These are phyloP conservation scores for Platanthera zijinensis DNA, from an alignment of 106 monocot species.

Conservation along the genomic window DNA sequence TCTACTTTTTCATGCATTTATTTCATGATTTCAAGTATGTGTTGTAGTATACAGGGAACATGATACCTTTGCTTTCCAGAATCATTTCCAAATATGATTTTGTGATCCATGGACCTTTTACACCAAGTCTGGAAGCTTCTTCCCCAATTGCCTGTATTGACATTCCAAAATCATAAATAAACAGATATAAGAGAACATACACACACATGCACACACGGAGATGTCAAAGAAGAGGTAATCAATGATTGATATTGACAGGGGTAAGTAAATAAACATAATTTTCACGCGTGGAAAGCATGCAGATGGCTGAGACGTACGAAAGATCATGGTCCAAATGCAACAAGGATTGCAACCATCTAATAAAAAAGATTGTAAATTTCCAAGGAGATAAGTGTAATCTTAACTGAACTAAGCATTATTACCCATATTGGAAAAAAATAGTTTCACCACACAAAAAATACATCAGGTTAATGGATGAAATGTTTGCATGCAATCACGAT, in stretches of 20 bases:
- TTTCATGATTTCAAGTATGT: background rate
- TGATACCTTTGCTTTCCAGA: conserved; percentile 80
- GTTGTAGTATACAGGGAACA: background rate
- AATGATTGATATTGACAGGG: background rate
- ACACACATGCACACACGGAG: background rate
- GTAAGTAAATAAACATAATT: background rate
- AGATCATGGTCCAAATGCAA: background rate
- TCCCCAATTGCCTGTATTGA: conserved; percentile 51
- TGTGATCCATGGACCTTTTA: conserved; percentile 85
- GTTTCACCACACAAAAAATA: too few species aligned
- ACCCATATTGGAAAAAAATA: too few species aligned
- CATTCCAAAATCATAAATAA: background rate
- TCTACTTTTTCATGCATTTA: conserved; percentile 9
- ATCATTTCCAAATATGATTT: conserved; percentile 99
- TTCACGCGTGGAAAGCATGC: background rate
- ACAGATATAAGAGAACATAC: background rate
- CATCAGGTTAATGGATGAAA: too few species aligned
- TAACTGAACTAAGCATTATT: too few species aligned
- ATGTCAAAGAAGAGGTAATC: background rate
- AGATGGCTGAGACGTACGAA: background rate
- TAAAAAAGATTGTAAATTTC: background rate
- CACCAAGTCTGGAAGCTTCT: conserved; percentile 66
- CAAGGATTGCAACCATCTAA: background rate
- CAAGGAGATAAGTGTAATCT: too few species aligned
- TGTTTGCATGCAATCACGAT: too few species aligned